These are phyloP conservation scores for Kodamaea fungicola DNA, from an alignment of 1,139 yeast species.

Conservation along the genomic window DNA sequence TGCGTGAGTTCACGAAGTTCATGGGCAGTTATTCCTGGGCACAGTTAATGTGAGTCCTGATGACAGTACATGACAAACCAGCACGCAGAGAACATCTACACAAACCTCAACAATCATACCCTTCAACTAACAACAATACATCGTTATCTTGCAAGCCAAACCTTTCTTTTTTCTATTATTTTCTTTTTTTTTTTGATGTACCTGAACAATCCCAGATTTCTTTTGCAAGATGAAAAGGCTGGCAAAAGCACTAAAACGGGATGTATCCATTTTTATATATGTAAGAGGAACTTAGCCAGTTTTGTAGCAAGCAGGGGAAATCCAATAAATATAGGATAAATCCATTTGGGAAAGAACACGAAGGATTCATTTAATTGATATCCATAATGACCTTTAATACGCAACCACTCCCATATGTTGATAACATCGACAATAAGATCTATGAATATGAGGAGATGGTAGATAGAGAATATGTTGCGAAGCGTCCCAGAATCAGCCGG, in stretches of 20 bases:
- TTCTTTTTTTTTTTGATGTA: background rate
- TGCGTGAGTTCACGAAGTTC: no score
- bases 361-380: constrained; percentile 5
- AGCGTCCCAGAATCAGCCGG: background rate
- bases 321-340: background rate
- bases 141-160: background rate
- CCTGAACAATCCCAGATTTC: background rate
- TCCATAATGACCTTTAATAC: constrained; percentile 16
- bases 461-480: background rate
- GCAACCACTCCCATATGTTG: constrained; percentile 23
- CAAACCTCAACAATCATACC: no score
- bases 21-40: no score
- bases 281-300: no score
- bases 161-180: background rate
- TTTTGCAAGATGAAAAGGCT: constrained; percentile 1
- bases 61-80: no score
- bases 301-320: background rate
- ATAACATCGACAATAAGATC: constrained; percentile 19
- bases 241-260: background rate
- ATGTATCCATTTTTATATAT: no score
- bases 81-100: no score
- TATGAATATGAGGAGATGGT: constrained; percentile 16
- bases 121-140: background rate
- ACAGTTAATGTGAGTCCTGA: no score
- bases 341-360: background rate